phyloP scores from a whole-genome alignment of 108 stramenopile genomes.

The Pseudonitzschia multistriata region DNA sequence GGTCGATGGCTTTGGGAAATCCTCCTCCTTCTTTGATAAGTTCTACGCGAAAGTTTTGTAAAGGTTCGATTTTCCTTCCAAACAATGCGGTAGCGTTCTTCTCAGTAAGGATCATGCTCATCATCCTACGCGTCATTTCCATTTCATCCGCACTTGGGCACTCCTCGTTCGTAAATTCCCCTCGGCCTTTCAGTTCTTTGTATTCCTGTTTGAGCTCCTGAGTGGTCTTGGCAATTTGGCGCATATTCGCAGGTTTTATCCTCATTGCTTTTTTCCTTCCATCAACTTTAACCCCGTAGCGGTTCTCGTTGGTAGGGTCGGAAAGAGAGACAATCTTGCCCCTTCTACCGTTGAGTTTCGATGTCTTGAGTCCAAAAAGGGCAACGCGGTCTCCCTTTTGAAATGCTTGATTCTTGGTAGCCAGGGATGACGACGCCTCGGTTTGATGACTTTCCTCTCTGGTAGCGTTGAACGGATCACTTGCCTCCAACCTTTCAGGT shows the following conservation, averaged over 20 bases:
- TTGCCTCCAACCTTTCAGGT: not conserved
- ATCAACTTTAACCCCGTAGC: slow-evolving; percentile 22
- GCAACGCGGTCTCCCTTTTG: slow-evolving; percentile 1
- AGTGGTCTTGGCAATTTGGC: not conserved
- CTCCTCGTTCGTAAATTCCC: not conserved
- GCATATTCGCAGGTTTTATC: not conserved
- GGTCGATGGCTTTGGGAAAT: slow-evolving; percentile 20
- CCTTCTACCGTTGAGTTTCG: slow-evolving; percentile 15
- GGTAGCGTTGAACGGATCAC: too few species aligned
- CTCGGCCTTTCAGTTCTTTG: not conserved
- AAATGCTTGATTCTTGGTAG: not conserved
- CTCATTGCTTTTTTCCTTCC: slow-evolving; percentile 14
- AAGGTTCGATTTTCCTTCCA: slow-evolving; percentile 26
- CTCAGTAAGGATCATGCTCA: slow-evolving; percentile 18
- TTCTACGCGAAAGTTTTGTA: slow-evolving; percentile 23
- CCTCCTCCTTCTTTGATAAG: slow-evolving; percentile 4
- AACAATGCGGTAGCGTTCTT: slow-evolving; percentile 21
- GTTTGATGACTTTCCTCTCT: not conserved
- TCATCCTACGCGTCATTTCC: slow-evolving; percentile 24
- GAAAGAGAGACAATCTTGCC: slow-evolving; percentile 21
- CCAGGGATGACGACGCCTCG: not conserved
- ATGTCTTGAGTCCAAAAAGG: slow-evolving; percentile 7
- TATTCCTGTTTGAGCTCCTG: not conserved
- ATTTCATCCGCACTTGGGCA: slow-evolving; percentile 13
- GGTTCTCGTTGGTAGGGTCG: not conserved